A percentile compares a stretch with the other conserved stretches of the same genome.
Evolutionary conservation across 768 basidiomycete species (phyloP).

Genomic region (Mycena latifolia): DNA sequence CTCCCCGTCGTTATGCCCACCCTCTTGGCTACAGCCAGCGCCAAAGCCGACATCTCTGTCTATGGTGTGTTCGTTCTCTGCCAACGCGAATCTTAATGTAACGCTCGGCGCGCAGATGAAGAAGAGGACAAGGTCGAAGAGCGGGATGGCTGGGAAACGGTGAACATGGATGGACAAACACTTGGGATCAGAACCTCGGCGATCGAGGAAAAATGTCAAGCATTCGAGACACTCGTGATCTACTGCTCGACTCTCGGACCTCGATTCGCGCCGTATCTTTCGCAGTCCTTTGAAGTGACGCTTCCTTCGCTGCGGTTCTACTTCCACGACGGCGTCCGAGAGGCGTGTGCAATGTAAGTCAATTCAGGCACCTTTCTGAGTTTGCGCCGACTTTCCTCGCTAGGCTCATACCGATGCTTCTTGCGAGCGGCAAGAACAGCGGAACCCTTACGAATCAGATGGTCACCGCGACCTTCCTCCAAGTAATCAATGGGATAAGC

Average conservation of each 20-base stretch:
- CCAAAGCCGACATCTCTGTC: constrained; percentile 84
- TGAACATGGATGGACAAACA: constrained; percentile 81
- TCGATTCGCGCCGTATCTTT: constrained; percentile 78
- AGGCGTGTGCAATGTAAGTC: constrained; percentile 80
- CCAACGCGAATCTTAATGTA: not conserved
- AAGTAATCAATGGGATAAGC: constrained; percentile 72
- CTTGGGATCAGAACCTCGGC: constrained; percentile 84
- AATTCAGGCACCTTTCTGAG: not conserved
- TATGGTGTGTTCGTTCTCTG: constrained; percentile 61
- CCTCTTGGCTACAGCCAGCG: constrained; percentile 77
- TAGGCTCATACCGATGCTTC: constrained; percentile 80
- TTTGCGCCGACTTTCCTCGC: not conserved
- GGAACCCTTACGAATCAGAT: constrained; percentile 75
- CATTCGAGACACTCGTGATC: constrained; percentile 88
- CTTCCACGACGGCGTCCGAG: constrained; percentile 88
- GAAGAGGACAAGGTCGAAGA: constrained; percentile 67
- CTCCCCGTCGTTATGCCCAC: constrained; percentile 88
- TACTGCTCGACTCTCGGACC: constrained; percentile 78
- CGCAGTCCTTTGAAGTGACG: constrained; percentile 78
- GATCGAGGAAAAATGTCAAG: constrained; percentile 90
- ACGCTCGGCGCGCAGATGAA: constrained; percentile 53
- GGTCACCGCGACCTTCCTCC: constrained; percentile 75
- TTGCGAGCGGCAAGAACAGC: constrained; percentile 75
- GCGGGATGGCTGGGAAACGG: constrained; percentile 83
- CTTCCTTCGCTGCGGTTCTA: constrained; percentile 80